Base-by-base conservation (phyloP, 1,284 basidiomycete species). In the Lignosus rhinocerotis region DNA sequence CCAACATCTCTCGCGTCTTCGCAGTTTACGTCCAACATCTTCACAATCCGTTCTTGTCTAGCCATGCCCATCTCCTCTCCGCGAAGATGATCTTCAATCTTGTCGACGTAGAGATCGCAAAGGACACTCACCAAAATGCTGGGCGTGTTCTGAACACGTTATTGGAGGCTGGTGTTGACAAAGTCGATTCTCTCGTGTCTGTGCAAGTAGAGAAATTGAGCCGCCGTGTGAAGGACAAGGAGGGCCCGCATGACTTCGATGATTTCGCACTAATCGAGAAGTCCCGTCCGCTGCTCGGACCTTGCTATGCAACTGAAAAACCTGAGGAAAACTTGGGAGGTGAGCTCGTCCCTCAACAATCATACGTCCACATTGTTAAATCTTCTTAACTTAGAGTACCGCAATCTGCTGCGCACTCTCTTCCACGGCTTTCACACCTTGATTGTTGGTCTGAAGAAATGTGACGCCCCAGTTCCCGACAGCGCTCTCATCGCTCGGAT, bases 51-150 rank as follows among this genome's bases (percentile, higher is more conserved):
- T 88, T 91, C 12, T 82, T 96, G 51, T 84, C 87, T 11, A 89
- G 85, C 61, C 88, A 85, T 55, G 87, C 96, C 39, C 95, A 98
- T 71, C 93, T 93, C 14, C 85, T 98, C 75, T 95, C 93, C 64
- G 91, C 92, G 60, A 99, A 98, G 76, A 88, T 98, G 73, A 87
- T 98, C 67, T 92, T 94, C 69, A 94, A 91, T 62, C 81, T 98
- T 36, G 84, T 94, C 53, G 97, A 99, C 63, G 86, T 88, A 45
- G 90, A 97, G 53, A 76, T 90, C 17, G 73, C 79, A 45, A 94
- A 95, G 73, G 89, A 90, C 48, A 84, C 87, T 12, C 77, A 84
- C 33, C 80, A 84, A 58, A 87, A 79, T 32, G 87, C 92, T 5
- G 82, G 84, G 5, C 80, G 82, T 58, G 78, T 95, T 34, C 76